Evolutionary conservation across 148 eudicot species (phyloP).

Genomic region (Linanthus parryae): DNA sequence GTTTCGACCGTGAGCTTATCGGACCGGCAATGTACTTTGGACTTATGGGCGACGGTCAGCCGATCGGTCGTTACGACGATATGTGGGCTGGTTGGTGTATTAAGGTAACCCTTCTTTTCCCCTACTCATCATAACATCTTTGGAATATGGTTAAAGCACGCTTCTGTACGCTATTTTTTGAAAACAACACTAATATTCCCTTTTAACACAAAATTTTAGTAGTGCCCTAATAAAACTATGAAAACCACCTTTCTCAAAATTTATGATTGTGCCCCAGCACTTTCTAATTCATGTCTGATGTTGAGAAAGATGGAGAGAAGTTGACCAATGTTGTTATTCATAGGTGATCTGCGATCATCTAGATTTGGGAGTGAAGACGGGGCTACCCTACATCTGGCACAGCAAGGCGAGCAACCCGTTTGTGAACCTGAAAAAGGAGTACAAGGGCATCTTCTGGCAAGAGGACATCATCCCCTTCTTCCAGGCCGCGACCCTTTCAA

Average conservation of each 20-base stretch:
- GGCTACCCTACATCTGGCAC: slow-evolving; percentile 60
- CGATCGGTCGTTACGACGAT: slow-evolving; percentile 65
- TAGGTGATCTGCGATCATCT: slow-evolving; percentile 56
- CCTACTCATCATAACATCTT: background rate
- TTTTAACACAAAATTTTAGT: too few relatives aligned
- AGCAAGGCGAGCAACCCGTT: slow-evolving; percentile 67
- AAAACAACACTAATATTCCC: background rate
- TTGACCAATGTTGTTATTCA: background rate
- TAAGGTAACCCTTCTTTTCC: slow-evolving; percentile 23
- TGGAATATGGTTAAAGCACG: background rate
- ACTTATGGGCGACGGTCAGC: slow-evolving; percentile 74
- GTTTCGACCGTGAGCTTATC: slow-evolving; percentile 55
- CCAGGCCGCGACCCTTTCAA: slow-evolving; percentile 38
- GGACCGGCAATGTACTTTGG: slow-evolving; percentile 74
- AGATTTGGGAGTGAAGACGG: slow-evolving; percentile 55
- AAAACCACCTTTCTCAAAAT: background rate
- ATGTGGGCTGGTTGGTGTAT: slow-evolving; percentile 75
- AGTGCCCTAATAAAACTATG: too few relatives aligned
- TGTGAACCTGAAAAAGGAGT: slow-evolving; percentile 49
- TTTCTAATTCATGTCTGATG: too few relatives aligned
- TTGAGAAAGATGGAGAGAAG: too few relatives aligned
- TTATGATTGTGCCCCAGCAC: too few relatives aligned
- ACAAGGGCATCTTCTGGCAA: slow-evolving; percentile 64
- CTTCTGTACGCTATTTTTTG: background rate
- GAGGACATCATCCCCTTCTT: slow-evolving; percentile 68